Evolutionary conservation across 768 basidiomycete species (phyloP).

Genomic region (Agaricus blazei): DNA sequence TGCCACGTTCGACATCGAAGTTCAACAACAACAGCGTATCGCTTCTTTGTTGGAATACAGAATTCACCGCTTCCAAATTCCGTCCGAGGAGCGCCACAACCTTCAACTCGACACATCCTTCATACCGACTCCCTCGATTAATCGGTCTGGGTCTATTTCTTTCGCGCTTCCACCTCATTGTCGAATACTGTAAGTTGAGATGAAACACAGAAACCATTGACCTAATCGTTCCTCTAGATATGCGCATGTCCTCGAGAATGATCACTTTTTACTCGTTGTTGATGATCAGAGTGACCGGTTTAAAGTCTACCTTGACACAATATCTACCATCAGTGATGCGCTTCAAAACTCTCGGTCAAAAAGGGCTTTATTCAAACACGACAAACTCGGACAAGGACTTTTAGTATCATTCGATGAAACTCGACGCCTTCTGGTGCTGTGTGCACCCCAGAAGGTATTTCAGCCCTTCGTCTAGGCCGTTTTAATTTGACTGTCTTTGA

Average conservation of each 20-base stretch:
- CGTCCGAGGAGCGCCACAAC: slow-evolving; percentile 29
- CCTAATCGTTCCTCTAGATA: slow-evolving; percentile 15
- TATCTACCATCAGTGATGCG: slow-evolving; percentile 24
- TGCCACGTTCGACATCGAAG: neutral
- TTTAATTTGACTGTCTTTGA: neutral
- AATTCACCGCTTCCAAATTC: slow-evolving; percentile 25
- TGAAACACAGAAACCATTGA: neutral
- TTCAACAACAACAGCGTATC: slow-evolving; percentile 8
- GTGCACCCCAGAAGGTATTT: slow-evolving; percentile 35
- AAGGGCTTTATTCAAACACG: slow-evolving; percentile 36
- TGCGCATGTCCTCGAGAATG: slow-evolving; percentile 36
- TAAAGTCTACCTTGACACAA: slow-evolving; percentile 32
- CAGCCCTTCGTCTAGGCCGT: neutral
- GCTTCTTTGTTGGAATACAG: slow-evolving; percentile 23
- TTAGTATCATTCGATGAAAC: slow-evolving; percentile 48
- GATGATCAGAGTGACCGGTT: slow-evolving; percentile 28
- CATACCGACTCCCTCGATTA: slow-evolving; percentile 25
- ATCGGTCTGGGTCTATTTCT: slow-evolving; percentile 16
- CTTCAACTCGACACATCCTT: slow-evolving; percentile 27
- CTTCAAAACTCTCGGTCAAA: slow-evolving; percentile 18
- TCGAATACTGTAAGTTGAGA: slow-evolving; percentile 26
- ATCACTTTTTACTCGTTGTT: slow-evolving; percentile 37
- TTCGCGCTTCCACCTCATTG: slow-evolving; percentile 19
- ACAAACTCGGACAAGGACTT: slow-evolving; percentile 35
- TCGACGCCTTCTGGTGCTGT: slow-evolving; percentile 42